Evolutionary conservation across 2,329 filamentous ascomycete species (phyloP).

Genomic region (Coniochaeta ligniaria): DNA sequence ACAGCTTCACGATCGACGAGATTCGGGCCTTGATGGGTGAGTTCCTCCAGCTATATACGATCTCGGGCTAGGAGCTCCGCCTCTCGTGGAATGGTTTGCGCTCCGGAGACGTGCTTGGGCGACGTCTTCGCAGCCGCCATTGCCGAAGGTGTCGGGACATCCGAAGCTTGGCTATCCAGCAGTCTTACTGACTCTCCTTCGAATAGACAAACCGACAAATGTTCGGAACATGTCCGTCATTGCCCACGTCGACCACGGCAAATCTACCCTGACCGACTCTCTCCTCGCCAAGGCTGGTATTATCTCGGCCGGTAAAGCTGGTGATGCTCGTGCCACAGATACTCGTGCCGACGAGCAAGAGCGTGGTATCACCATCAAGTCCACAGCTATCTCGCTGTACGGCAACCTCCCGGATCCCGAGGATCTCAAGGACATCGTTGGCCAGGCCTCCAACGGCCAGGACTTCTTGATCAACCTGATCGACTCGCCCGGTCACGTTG

Average conservation of each 20-base stretch:
- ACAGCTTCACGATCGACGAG: conserved; percentile 97
- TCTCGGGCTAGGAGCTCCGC: neutral
- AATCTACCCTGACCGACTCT: conserved; percentile 98
- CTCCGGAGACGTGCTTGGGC: neutral
- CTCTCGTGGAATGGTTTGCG: neutral
- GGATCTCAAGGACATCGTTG: conserved; percentile 89
- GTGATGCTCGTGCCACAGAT: conserved; percentile 92
- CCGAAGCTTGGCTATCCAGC: neutral
- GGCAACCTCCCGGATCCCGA: conserved; percentile 73
- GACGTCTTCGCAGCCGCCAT: neutral
- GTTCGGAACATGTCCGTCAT: conserved; percentile 98
- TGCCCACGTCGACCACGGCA: conserved; percentile 99
- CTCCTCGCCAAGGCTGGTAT: conserved; percentile 99
- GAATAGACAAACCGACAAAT: conserved; percentile 75
- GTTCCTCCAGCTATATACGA: conserved; percentile 5
- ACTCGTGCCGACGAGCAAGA: conserved; percentile 98
- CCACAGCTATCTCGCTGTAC: conserved; percentile 98
- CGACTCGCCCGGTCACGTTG: conserved; percentile 99
- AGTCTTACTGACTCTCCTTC: conserved; percentile 6
- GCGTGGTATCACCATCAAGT: conserved; percentile 99
- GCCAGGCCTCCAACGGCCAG: conserved; percentile 75
- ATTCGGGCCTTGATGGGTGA: conserved; percentile 68
- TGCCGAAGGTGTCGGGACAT: neutral
- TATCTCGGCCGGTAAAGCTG: conserved; percentile 95
- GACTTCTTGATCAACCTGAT: conserved; percentile 99